These are phyloP conservation scores for Coprinopsis marcescibilis DNA, from an alignment of 768 basidiomycete genomes.

Conservation along the genomic window DNA sequence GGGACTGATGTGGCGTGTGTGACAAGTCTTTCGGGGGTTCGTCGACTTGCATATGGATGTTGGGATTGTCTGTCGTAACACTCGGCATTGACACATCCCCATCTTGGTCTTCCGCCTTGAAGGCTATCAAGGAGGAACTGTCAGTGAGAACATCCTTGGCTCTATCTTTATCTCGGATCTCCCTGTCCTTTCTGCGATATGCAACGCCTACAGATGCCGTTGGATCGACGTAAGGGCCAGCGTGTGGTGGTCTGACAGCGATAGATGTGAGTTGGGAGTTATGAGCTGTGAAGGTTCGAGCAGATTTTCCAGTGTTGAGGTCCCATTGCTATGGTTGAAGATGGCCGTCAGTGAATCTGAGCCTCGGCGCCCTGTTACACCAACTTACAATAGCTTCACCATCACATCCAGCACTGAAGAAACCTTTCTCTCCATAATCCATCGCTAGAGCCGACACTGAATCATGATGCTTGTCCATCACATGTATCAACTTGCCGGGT, in stretches of 20 bases:
- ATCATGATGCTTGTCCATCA: constrained; percentile 69
- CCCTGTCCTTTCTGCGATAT: constrained; percentile 6
- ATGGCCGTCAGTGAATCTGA: constrained; percentile 7
- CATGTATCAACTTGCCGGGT: constrained; percentile 72
- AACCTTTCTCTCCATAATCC: constrained; percentile 74
- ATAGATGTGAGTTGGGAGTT: constrained; percentile 81
- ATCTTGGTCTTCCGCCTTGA: background rate
- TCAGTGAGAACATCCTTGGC: no score
- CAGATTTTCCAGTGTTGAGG: constrained; percentile 79
- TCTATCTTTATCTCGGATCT: background rate
- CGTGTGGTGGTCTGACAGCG: constrained; percentile 56
- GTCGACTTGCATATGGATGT: no score
- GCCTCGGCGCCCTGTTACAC: background rate
- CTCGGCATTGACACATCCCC: background rate
- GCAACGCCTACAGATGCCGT: background rate
- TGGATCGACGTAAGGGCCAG: constrained; percentile 8
- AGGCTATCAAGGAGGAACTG: no score
- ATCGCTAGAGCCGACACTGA: constrained; percentile 84
- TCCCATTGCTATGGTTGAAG: constrained; percentile 85
- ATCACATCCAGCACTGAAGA: constrained; percentile 95
- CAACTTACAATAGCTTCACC: constrained; percentile 73
- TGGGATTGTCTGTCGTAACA: background rate
- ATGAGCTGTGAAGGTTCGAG: constrained; percentile 75
- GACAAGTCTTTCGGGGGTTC: no score
- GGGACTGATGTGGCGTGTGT: no score